Evolutionary conservation across 2,329 filamentous ascomycete genomes (phyloP), one percentile per base, ranked within the genome.

Genomic region (Diplodia mutila): DNA sequence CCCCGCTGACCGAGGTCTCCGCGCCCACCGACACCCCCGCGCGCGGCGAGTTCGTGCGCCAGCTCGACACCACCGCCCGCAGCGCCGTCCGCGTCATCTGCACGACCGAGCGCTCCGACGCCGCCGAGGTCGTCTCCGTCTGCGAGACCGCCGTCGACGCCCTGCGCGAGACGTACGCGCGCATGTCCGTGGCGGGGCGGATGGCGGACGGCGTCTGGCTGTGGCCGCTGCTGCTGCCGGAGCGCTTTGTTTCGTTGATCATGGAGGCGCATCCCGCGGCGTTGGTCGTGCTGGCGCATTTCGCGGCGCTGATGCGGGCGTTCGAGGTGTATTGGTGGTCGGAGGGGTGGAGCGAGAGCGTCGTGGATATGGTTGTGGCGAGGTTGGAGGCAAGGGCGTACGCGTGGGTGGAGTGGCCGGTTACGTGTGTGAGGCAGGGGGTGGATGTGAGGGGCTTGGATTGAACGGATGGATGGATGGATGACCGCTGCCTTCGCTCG

Each of bases 321-420:
- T 54, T 18, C n/a, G 61, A 53, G 27, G 16, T 53, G 14, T 46
- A 39, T 54, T 51, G 51, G 54, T 39, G 54, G 34, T 39, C 34
- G 21, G 18, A 65, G 7, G 61, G 61, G 9, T 65, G 61, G 61
- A 53, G 51, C n/a, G 61, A 53, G 16, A 54, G 51, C 34, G 48
- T 52, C 11, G 21, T 64, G 23, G 6, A 64, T 18, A 42, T 61
- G 39, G 18, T 61, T n/a, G 34, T 61, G n/a, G 18, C 25, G 21
- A 18, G 34, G 11, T 16, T 61, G 23, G 55, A 25, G 12, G 55
- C 11, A 18, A 8, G 23, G 3, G 12, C 6, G 21, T 37, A 7
- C 3, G 21, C 25, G 5, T 25, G 23, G 34, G 34, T 61, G 6
- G 34, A 61, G 21, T 61, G 55, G 55, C 55, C 55, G 7, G 55